Evolutionary conservation across 192 early-diverging fungal genomes (phyloP), one percentile per base, ranked within the genome.

Genomic region (Coemansia aciculifera): DNA sequence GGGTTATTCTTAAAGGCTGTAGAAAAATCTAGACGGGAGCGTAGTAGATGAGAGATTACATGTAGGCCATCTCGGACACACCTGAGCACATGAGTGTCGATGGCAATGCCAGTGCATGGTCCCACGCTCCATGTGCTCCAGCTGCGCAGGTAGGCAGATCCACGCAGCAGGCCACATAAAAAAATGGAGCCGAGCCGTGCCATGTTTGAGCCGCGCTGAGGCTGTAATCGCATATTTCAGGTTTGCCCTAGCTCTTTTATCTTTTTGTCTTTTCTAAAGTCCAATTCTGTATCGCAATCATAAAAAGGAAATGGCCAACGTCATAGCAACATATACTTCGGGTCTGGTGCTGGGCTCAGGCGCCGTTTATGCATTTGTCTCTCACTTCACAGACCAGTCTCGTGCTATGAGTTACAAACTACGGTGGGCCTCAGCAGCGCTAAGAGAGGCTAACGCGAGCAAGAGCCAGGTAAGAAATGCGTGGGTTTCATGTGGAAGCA

Each of bases 311-410:
- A 81, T 82, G 79, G 79, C 79, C 56, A 82, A 77, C 68, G 67
- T 82, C 59, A 66, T 69, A 13, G 79, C 69, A 11, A 71, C 65
- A 11, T 82, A 77, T 21, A 74, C 68, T 5, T 74, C 79, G n/a
- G 79, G 79, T 2, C 79, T 82, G 11, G 71, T 82, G 34, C 17
- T 82, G 43, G 75, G 79, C 48, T 52, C 66, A 5, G 79, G 74
- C 8, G 72, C 79, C 5, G 72, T 77, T 12, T 82, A 69, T 46
- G 74, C 74, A 40, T 82, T 82, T 38, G 54, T 68, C 6, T 54
- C 79, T 21, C 65, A 71, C 46, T 67, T 77, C 43, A 74, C 74
- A 42, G 79, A 71, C 29, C 68, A 73, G 42, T 60, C 73, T 3
- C 74, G 67, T 15, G 38, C 74, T 19, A 68, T 71, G 36, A 73